Evolutionary conservation across 192 early-diverging fungal genomes (phyloP).

Genomic region (Podila verticillata): DNA sequence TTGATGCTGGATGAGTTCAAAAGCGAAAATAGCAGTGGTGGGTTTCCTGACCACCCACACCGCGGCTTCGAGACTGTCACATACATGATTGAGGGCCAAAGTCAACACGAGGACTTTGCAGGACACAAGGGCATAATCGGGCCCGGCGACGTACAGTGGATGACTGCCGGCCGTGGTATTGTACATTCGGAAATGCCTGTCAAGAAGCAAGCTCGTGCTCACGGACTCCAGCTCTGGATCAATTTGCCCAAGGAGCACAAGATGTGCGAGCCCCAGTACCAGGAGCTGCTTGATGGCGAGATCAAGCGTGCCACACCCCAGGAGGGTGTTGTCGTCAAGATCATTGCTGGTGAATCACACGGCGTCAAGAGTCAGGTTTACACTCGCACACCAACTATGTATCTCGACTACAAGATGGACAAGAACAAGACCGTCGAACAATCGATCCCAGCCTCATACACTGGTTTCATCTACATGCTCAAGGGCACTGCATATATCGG

Average conservation of each 20-base stretch:
- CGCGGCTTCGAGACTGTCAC: slow-evolving; percentile 58
- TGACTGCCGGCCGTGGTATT: slow-evolving; percentile 72
- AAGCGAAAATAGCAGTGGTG: slow-evolving; percentile 16
- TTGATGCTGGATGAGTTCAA: slow-evolving; percentile 27
- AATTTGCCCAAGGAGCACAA: slow-evolving; percentile 64
- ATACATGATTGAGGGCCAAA: slow-evolving; percentile 51
- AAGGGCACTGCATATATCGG: slow-evolving; percentile 18
- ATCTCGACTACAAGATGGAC: slow-evolving; percentile 15
- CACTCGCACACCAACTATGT: slow-evolving; percentile 29
- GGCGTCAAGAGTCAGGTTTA: not conserved
- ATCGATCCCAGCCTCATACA: slow-evolving; percentile 30
- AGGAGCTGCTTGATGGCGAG: slow-evolving; percentile 19
- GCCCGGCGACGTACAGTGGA: slow-evolving; percentile 66
- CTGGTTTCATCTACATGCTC: slow-evolving; percentile 24
- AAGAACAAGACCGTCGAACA: slow-evolving; percentile 15
- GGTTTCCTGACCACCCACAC: slow-evolving; percentile 59
- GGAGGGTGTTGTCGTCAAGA: not conserved
- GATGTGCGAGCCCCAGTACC: slow-evolving; percentile 57
- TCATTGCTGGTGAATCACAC: slow-evolving; percentile 40
- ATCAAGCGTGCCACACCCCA: slow-evolving; percentile 14
- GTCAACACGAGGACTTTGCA: slow-evolving; percentile 64
- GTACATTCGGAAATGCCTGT: slow-evolving; percentile 63
- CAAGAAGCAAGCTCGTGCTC: slow-evolving; percentile 32
- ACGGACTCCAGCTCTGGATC: slow-evolving; percentile 69
- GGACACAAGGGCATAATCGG: slow-evolving; percentile 61